These are phyloP conservation scores for Solidago caesia DNA, from an alignment of 129 eudicot species.

Conservation along the genomic window DNA sequence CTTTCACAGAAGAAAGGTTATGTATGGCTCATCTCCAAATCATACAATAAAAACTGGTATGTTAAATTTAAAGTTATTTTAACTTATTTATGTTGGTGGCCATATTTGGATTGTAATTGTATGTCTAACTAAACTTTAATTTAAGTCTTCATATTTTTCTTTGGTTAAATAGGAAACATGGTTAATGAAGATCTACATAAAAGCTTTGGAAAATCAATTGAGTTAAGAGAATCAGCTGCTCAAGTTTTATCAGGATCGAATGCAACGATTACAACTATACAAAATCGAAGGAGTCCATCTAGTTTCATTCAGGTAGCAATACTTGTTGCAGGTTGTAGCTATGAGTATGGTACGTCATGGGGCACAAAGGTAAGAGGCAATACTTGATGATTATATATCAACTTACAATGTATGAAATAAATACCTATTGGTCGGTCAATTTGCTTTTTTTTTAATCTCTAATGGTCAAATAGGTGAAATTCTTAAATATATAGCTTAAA, in stretches of 20 bases:
- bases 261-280: background rate
- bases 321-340: conserved; percentile 42
- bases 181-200: conserved; percentile 27
- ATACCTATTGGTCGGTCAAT: too few species aligned
- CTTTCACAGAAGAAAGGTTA: conserved; percentile 56
- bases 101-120: background rate
- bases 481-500: too few species aligned
- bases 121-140: background rate
- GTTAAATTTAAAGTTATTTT: background rate
- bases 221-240: conserved; percentile 37
- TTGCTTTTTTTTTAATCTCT: too few species aligned
- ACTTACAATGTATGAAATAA: too few species aligned
- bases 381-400: background rate
- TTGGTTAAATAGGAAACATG: conserved; percentile 20
- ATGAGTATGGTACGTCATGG: conserved; percentile 62
- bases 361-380: conserved; percentile 43
- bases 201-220: conserved; percentile 44
- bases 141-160: background rate
- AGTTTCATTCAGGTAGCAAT: conserved; percentile 39
- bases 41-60: conserved; percentile 36
- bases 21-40: conserved; percentile 50
- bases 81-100: background rate
- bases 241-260: conserved; percentile 29
- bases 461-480: too few species aligned
- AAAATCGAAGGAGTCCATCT: conserved; percentile 15